phyloP scores from a whole-genome alignment of 352 stramenopile genomes.

The Globisporangium ultimum region DNA sequence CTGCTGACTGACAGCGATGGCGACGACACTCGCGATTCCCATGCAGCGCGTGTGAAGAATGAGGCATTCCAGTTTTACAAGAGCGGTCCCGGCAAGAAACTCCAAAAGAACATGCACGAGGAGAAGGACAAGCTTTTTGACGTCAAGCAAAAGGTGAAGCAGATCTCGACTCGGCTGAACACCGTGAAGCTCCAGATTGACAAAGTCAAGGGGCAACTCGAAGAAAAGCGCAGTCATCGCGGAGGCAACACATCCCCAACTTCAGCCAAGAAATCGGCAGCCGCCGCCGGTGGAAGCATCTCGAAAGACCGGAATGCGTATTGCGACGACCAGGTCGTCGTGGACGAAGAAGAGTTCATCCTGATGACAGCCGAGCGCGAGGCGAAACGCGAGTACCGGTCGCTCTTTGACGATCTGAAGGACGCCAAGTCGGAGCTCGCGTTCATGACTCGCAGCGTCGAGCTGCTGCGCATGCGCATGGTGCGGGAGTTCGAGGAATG shows the following conservation, averaged over 20 bases:
- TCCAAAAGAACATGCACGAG: slow-evolving; percentile 51
- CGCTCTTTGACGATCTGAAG: slow-evolving; percentile 82
- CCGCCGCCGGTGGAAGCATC: neutral
- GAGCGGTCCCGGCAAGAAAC: slow-evolving; percentile 50
- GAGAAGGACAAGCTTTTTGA: slow-evolving; percentile 79
- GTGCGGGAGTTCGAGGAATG: slow-evolving; percentile 84
- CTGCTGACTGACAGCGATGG: slow-evolving; percentile 10
- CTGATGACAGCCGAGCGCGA: slow-evolving; percentile 82
- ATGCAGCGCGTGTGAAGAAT: slow-evolving; percentile 44
- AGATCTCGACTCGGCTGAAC: slow-evolving; percentile 76
- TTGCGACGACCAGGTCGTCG: slow-evolving; percentile 55
- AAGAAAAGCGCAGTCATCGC: slow-evolving; percentile 57
- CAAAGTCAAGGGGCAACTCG: slow-evolving; percentile 42
- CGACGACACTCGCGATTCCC: slow-evolving; percentile 4
- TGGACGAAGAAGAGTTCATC: slow-evolving; percentile 92
- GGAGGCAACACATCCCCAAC: slow-evolving; percentile 8
- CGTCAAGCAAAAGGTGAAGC: slow-evolving; percentile 66
- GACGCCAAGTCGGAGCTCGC: slow-evolving; percentile 71
- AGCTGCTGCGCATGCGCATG: slow-evolving; percentile 72
- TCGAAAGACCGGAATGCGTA: slow-evolving; percentile 17
- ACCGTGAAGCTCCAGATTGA: slow-evolving; percentile 78
- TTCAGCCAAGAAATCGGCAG: slow-evolving; percentile 1
- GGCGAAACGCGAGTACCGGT: slow-evolving; percentile 82
- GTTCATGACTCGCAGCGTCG: slow-evolving; percentile 60
- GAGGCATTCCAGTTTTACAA: slow-evolving; percentile 73